Evolutionary conservation across 345 rosid genomes (phyloP).

Genomic region (Corchorus olitorius): DNA sequence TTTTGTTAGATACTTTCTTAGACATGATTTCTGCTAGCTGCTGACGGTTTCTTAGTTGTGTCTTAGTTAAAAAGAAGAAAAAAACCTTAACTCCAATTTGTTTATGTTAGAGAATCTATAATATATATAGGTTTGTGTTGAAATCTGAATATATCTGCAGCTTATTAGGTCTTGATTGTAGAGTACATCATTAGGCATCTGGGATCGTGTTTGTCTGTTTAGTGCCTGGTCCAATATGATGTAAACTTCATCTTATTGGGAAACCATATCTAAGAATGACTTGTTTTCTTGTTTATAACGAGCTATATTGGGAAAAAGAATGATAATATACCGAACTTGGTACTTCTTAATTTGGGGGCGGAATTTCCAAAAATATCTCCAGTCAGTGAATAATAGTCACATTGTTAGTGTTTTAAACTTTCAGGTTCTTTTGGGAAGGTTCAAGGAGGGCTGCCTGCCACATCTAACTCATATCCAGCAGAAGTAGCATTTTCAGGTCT

Average conservation of each 20-base stretch:
- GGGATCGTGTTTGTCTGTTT: neutral
- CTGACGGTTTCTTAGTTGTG: neutral
- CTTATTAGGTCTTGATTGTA: slow-evolving; percentile 2
- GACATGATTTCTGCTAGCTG: neutral
- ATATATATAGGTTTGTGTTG: neutral
- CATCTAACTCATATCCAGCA: slow-evolving; percentile 42
- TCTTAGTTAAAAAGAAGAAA: neutral
- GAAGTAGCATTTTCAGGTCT: slow-evolving; percentile 42
- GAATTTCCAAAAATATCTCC: slow-evolving; percentile 7
- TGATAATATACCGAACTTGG: neutral
- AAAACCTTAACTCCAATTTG: neutral
- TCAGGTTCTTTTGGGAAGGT: slow-evolving; percentile 57
- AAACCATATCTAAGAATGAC: neutral
- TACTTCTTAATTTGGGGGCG: slow-evolving; percentile 3
- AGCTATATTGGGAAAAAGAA: neutral
- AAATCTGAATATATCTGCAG: neutral
- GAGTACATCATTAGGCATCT: slow-evolving; percentile 3
- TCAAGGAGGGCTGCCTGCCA: slow-evolving; percentile 49
- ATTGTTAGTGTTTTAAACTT: slow-evolving; percentile 16
- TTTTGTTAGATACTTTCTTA: neutral
- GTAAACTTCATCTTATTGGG: neutral
- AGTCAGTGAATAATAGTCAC: neutral
- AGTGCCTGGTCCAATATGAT: slow-evolving; percentile 2
- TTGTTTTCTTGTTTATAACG: neutral
- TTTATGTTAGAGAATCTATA: slow-evolving; percentile 8